Evolutionary conservation across 2,329 filamentous ascomycete species (phyloP), one percentile per base, ranked within the genome.

Genomic region (Aspergillus sp.): DNA sequence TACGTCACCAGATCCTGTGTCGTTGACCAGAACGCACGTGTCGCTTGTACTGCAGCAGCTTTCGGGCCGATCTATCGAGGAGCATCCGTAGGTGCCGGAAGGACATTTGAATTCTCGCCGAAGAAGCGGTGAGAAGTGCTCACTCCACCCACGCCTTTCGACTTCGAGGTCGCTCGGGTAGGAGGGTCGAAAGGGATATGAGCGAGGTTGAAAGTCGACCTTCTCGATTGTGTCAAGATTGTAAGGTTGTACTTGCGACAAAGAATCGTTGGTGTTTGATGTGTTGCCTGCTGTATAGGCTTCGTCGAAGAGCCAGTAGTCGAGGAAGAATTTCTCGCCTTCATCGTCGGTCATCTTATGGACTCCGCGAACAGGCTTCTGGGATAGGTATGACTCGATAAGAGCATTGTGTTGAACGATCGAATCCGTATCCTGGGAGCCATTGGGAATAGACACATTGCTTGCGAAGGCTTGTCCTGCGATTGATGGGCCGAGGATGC

Each of bases 61-160:
- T 70, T 86, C 80, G 1, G 85, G 81, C 19, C 83, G 80, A 13
- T 78, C 78, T 64, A 88, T 86, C 3, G 77, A 80, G 6, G 79
- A 75, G 70, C 86, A 89, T 41, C 77, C 77, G 19, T 69, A 75
- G 0, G 85, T 88, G 17, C 80, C 83, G 6, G 77, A 69, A 0
- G 86, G 86, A 69, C 86, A 88, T 61, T 83, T 71, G 68, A 86
- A 89, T 51, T 80, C 81, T 60, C 85, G 55, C 23, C 61, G 51
- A 51, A 63, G 58, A 25, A 66, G 60, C 30, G 63, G 60, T 48
- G 60, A 62, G 53, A 60, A 56, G 15, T 44, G 52, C 10, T 27
- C 27, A 10, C 47, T 48, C 17, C 52, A 57, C 10, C 59, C 44
- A 42, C 50, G 54, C 39, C 52, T 36, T 13, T 58, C 44, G 51